Evolutionary conservation across 805 yeast genomes (phyloP), one percentile per base, ranked within the genome.

Genomic region (Schwanniomyces sp.): DNA sequence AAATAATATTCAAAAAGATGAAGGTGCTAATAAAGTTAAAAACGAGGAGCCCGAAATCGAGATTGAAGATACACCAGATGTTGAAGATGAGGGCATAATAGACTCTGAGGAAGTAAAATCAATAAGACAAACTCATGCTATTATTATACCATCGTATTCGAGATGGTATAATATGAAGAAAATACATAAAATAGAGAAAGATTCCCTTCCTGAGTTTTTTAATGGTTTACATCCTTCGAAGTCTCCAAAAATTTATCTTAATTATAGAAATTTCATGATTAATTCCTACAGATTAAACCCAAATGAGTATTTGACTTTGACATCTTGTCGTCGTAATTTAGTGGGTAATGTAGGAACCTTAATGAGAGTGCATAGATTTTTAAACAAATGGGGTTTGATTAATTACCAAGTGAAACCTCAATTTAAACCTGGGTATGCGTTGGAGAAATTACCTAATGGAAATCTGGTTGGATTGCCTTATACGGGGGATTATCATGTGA

Each of bases 261-360:
- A 84, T 63, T 88, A 90, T 61, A 80, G 97, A 60, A 89, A 91
- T 61, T 91, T 91, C 64, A 86, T 91, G 87, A 74, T 91, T 37
- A 89, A 91, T 66, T 82, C 96, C 10, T 91, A 90, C 63, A 74
- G 97, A 53, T 69, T 91, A 54, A 89, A 91, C 54, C 97, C 97
- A 18, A 86, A 86, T 57, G 97, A 91, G 64, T 91, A 88, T 59
- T 72, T 91, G 36, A 88, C 97, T 0, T 83, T 89, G 49, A 91
- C 97, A 0, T 95, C 97, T 0, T 86, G 91, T 47, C 83, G 98
- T 63, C 83, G 97, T 57, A 89, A 89, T 56, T 75, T 91, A 48
- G 91, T 89, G 11, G 96, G 96, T 47, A 97, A 91, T 70, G 96
- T 90, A 6, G 92, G 95, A 2, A 81, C 96, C 0, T 79, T 91